Evolutionary conservation across 768 basidiomycete genomes (phyloP).

Genomic region (Atractiella rhizophila): DNA sequence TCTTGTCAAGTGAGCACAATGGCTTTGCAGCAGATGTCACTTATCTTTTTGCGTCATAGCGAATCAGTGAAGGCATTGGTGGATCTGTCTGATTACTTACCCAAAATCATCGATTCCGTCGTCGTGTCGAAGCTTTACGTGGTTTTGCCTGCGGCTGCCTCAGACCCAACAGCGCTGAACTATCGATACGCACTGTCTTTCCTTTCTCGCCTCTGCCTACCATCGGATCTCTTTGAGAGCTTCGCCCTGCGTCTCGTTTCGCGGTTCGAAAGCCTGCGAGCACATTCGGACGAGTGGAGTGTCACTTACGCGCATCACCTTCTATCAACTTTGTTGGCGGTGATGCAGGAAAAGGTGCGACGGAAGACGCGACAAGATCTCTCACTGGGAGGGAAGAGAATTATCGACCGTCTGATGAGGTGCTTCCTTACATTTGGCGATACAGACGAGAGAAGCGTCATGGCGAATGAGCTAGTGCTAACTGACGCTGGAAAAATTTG

Average conservation of each 20-base stretch:
- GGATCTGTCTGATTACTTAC: slow-evolving; percentile 32
- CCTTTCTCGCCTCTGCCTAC: slow-evolving; percentile 45
- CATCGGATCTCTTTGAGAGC: slow-evolving; percentile 54
- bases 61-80: slow-evolving; percentile 22
- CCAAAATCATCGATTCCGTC: slow-evolving; percentile 41
- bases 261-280: slow-evolving; percentile 35
- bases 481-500: slow-evolving; percentile 40
- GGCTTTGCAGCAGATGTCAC: too few species aligned
- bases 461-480: slow-evolving; percentile 33
- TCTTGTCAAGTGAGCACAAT: too few species aligned
- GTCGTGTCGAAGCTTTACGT: slow-evolving; percentile 59
- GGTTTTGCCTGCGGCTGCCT: slow-evolving; percentile 39
- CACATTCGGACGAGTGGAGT: slow-evolving; percentile 29
- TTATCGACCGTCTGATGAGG: slow-evolving; percentile 47
- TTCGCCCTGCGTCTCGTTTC: slow-evolving; percentile 50
- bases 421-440: slow-evolving; percentile 29
- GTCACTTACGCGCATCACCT: slow-evolving; percentile 70
- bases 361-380: slow-evolving; percentile 37
- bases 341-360: slow-evolving; percentile 32
- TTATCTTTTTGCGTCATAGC: too few species aligned
- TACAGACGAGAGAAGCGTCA: slow-evolving; percentile 16
- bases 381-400: slow-evolving; percentile 50
- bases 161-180: slow-evolving; percentile 33
- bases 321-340: slow-evolving; percentile 39
- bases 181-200: slow-evolving; percentile 27